Percentiles rank a stretch among this genome's conserved stretches.
phyloP scores from a whole-genome alignment of 2,329 filamentous ascomycete species.

The Trichoderma polysporum region DNA sequence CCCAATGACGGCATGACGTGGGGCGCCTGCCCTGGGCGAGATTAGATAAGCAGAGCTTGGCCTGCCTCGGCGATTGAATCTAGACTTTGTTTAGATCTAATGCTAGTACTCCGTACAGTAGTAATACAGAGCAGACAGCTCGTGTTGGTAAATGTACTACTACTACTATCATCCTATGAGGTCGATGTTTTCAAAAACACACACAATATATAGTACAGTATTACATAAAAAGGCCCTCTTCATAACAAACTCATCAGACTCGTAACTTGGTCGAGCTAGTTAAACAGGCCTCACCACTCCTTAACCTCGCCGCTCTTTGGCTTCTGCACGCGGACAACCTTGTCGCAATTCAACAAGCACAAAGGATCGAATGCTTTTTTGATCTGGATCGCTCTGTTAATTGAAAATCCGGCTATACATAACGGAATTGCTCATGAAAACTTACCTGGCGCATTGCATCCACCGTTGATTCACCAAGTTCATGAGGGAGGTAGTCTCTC shows the following conservation, averaged over 20 bases:
- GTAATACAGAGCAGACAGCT: too few relatives aligned
- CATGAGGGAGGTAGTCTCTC: constrained; percentile 77
- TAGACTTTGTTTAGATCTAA: too few relatives aligned
- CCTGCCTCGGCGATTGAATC: too few relatives aligned
- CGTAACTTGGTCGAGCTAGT: not conserved
- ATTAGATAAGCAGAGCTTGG: constrained; percentile 17
- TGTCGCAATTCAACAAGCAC: constrained; percentile 67
- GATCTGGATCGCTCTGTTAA: constrained; percentile 50
- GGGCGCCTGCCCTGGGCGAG: constrained; percentile 3
- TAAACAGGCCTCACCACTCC: constrained; percentile 40
- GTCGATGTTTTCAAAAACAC: not conserved
- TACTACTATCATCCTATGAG: not conserved
- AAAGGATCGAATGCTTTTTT: constrained; percentile 79
- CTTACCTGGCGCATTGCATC: constrained; percentile 78
- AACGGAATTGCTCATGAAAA: constrained; percentile 10
- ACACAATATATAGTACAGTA: not conserved
- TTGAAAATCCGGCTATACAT: not conserved
- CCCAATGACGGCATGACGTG: constrained; percentile 22
- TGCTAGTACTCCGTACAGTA: too few relatives aligned
- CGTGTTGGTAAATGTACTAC: too few relatives aligned
- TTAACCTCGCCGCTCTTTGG: constrained; percentile 44
- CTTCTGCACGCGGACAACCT: constrained; percentile 61
- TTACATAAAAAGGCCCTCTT: not conserved
- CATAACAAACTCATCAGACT: not conserved
- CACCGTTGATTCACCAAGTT: constrained; percentile 71